Percentiles rank a stretch among this genome's conserved stretches.
These are phyloP conservation scores for Coccomyxa subellipsoidea DNA, from an alignment of 163 green algal genomes.

Conservation along the genomic window DNA sequence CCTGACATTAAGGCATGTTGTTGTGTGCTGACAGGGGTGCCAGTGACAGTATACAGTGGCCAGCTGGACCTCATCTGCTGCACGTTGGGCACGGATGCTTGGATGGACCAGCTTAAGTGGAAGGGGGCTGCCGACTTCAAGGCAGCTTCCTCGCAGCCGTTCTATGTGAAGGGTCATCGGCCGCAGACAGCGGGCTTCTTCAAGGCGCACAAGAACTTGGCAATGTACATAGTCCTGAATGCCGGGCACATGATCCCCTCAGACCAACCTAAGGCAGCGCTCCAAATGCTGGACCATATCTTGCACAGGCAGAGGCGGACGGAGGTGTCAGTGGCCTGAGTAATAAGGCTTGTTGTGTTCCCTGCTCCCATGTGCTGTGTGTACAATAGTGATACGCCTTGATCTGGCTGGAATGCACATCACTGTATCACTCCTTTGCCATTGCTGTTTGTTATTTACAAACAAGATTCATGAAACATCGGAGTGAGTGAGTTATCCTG, in stretches of 20 bases:
- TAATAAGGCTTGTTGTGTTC: neutral
- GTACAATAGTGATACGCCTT: neutral
- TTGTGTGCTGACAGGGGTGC: constrained; percentile 10
- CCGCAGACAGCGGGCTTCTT: constrained; percentile 11
- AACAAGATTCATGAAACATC: no score
- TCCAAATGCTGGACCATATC: constrained; percentile 11
- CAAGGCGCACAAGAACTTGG: constrained; percentile 17
- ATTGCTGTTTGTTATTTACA: no score
- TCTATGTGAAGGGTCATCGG: neutral
- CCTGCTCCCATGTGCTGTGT: neutral
- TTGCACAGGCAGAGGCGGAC: neutral
- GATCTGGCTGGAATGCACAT: no score
- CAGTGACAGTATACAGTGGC: constrained; percentile 25
- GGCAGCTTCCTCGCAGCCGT: neutral
- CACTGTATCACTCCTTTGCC: no score
- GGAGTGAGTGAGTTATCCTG: no score
- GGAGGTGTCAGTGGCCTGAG: neutral
- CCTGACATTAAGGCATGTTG: no score
- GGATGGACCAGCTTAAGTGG: constrained; percentile 12
- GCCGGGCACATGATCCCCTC: constrained; percentile 23
- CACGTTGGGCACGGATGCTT: constrained; percentile 16
- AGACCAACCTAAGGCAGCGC: constrained; percentile 11
- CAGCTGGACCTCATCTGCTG: constrained; percentile 36
- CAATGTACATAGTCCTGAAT: constrained; percentile 5
- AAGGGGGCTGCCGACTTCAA: neutral